Evolutionary conservation across 306 rosid genomes (phyloP).

Genomic region (Castanospermum australe): DNA sequence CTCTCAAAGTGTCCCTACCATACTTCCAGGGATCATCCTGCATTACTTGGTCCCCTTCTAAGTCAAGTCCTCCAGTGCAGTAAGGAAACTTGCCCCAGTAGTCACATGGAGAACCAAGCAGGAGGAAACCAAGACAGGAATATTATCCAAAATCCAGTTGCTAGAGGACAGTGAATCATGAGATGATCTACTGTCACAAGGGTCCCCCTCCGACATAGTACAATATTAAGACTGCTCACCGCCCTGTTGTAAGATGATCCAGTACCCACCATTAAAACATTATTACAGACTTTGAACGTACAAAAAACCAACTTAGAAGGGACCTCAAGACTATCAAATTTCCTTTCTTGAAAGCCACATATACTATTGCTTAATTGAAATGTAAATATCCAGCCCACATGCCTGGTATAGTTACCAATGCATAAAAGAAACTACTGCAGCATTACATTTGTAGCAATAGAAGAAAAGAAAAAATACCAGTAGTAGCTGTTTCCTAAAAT

Average conservation of each 20-base stretch:
- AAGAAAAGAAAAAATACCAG: background rate
- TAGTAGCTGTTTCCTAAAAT: background rate
- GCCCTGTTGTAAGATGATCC: constrained; percentile 74
- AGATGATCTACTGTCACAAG: constrained; percentile 64
- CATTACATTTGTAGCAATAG: background rate
- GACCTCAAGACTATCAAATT: constrained; percentile 50
- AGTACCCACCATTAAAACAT: constrained; percentile 59
- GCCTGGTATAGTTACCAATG: constrained; percentile 20
- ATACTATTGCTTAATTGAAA: constrained; percentile 24
- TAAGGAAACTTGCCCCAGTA: constrained; percentile 47
- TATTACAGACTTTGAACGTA: constrained; percentile 45
- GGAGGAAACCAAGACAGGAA: constrained; percentile 73
- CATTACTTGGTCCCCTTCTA: constrained; percentile 60
- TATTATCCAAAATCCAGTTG: constrained; percentile 50
- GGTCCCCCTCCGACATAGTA: constrained; percentile 60
- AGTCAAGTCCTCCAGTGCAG: constrained; percentile 56
- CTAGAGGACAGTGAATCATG: constrained; percentile 53
- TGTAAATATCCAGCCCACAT: constrained; percentile 2
- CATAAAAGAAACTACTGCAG: constrained; percentile 23
- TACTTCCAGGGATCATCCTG: constrained; percentile 45
- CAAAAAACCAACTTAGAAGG: constrained; percentile 46
- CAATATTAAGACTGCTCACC: constrained; percentile 46
- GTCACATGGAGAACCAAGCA: constrained; percentile 55
- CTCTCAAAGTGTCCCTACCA: constrained; percentile 31
- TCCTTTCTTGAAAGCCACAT: constrained; percentile 37